Conservation (phyloP, 305 asterid species). For the Rubia occidens region DNA sequence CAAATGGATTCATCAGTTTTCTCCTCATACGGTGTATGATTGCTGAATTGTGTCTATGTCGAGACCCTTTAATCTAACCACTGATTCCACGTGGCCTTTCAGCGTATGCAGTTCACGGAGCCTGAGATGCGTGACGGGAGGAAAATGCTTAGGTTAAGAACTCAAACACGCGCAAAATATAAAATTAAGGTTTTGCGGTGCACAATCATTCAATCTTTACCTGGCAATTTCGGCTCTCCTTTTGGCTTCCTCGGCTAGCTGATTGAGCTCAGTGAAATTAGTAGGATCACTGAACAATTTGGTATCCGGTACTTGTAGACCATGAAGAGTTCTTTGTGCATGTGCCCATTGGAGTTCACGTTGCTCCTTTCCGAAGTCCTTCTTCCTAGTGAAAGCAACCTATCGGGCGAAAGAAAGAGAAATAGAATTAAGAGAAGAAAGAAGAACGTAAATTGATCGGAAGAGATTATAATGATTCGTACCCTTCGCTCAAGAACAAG, state of each 20-base stretch:
- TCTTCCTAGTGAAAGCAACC: constrained; percentile 94
- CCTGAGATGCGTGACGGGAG: constrained; percentile 26
- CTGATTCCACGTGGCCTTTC: constrained; percentile 93
- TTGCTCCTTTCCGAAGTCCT: constrained; percentile 95
- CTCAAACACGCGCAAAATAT: background rate
- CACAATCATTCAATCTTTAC: constrained; percentile 23
- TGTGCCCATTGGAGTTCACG: constrained; percentile 97
- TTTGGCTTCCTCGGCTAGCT: constrained; percentile 96
- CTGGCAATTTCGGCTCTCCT: constrained; percentile 97
- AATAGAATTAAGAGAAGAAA: background rate
- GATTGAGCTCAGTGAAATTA: constrained; percentile 87
- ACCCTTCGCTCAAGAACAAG: constrained; percentile 95
- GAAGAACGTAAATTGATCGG: background rate
- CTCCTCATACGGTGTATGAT: constrained; percentile 73
- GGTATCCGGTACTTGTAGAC: constrained; percentile 90
- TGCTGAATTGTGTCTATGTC: constrained; percentile 95
- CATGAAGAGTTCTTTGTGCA: constrained; percentile 95
- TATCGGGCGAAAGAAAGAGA: constrained; percentile 18
- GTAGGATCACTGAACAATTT: constrained; percentile 68
- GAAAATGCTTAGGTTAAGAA: no score
- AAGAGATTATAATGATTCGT: constrained; percentile 7
- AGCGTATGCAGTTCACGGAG: constrained; percentile 76
- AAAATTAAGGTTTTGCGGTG: background rate
- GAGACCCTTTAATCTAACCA: constrained; percentile 87
- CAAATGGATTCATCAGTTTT: constrained; percentile 4